Conservation (phyloP, 148 eudicot genomes). For the Cornus florida region DNA sequence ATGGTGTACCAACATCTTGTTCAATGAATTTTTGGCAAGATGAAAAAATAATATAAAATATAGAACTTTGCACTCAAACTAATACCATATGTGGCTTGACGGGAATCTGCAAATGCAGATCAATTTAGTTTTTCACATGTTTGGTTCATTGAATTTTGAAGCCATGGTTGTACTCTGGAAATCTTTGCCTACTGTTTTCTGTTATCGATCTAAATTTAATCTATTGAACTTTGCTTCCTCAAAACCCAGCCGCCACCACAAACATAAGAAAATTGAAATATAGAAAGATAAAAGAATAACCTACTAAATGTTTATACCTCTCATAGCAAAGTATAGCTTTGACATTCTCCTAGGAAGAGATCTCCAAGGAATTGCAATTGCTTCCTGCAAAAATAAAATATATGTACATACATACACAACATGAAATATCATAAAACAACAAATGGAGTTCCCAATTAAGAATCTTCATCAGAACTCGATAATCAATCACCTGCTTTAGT, state of each 20-base stretch:
- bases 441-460: neutral
- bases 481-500: neutral
- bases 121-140: neutral
- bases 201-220: neutral
- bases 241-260: neutral
- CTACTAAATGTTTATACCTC: conserved; percentile 49
- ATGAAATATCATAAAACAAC: neutral
- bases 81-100: no score
- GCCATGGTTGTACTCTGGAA: neutral
- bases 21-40: neutral
- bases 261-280: neutral
- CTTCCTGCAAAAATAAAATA: conserved; percentile 51
- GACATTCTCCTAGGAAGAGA: conserved; percentile 68
- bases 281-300: neutral
- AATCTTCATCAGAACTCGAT: neutral
- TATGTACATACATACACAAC: no score
- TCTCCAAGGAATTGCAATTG: conserved; percentile 79
- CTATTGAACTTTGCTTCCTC: neutral
- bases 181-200: neutral
- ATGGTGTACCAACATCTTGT: no score
- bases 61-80: neutral
- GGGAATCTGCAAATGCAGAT: neutral
- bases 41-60: neutral
- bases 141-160: neutral
- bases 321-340: conserved; percentile 85